Percentiles rank a stretch among this genome's conserved stretches.
Conservation (phyloP, 2,329 filamentous ascomycete species). For the Lachnellula occidentalis region DNA sequence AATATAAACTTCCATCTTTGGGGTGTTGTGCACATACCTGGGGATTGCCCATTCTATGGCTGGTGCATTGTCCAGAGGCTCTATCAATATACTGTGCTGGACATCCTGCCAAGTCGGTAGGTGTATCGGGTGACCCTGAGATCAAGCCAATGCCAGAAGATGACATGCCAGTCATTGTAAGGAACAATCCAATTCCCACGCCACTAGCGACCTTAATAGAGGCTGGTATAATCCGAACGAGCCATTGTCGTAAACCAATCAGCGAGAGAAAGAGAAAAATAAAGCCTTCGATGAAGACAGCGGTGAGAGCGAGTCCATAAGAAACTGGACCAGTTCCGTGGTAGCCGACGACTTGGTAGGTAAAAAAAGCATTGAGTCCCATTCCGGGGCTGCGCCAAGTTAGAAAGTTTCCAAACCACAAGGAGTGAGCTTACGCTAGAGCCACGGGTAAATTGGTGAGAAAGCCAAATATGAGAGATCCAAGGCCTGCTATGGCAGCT, state of each 20-base stretch:
- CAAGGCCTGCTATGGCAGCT: constrained; percentile 70
- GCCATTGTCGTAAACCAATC: constrained; percentile 68
- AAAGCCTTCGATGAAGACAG: constrained; percentile 60
- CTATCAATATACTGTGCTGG: constrained; percentile 46
- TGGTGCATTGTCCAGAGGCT: constrained; percentile 44
- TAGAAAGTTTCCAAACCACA: not conserved
- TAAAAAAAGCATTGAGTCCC: constrained; percentile 64
- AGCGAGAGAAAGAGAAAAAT: constrained; percentile 60
- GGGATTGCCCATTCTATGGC: constrained; percentile 69
- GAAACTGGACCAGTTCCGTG: constrained; percentile 52
- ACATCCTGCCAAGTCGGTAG: constrained; percentile 73
- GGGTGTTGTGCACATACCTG: constrained; percentile 42
- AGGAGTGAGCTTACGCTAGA: constrained; percentile 51
- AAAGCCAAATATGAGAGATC: constrained; percentile 72
- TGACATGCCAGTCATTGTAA: constrained; percentile 61
- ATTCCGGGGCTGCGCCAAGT: constrained; percentile 50
- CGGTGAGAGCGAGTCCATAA: constrained; percentile 55
- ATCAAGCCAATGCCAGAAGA: constrained; percentile 82
- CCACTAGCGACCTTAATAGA: constrained; percentile 62
- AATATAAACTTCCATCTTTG: not conserved
- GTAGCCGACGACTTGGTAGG: constrained; percentile 60
- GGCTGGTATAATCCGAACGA: constrained; percentile 58
- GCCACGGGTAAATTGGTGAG: constrained; percentile 77
- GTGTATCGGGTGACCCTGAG: constrained; percentile 63
- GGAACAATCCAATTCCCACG: constrained; percentile 59